A percentile compares a stretch with the other conserved stretches of the same genome.
phyloP scores from a whole-genome alignment of 805 yeast genomes.

The Wickerhamiella australiensis region DNA sequence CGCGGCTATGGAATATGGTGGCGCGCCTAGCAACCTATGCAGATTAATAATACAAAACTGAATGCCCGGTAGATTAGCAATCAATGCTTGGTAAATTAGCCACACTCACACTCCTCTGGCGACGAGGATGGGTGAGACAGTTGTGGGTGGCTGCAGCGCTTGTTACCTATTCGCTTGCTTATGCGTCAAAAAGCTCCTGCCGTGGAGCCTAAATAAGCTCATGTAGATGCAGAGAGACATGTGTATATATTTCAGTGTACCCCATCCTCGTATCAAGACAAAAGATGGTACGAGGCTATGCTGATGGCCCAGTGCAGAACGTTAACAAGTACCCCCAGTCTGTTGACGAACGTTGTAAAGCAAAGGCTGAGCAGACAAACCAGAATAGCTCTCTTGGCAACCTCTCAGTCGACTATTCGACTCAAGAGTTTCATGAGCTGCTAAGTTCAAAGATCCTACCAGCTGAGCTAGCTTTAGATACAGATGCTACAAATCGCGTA shows the following conservation, averaged over 20 bases:
- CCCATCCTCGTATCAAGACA: not conserved
- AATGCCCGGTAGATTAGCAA: too few species aligned
- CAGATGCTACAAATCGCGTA: not conserved
- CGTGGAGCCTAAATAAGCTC: not conserved
- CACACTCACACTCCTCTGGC: too few species aligned
- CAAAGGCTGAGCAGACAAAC: not conserved
- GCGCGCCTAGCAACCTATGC: too few species aligned
- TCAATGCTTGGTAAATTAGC: too few species aligned
- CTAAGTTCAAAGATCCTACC: not conserved
- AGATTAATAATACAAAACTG: too few species aligned
- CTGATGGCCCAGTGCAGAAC: not conserved
- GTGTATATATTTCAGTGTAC: not conserved
- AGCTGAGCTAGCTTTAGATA: not conserved
- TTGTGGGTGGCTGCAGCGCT: not conserved
- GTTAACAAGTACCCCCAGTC: not conserved
- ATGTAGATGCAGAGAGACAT: not conserved
- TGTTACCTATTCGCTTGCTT: not conserved
- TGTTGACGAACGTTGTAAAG: not conserved
- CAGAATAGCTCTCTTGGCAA: too few species aligned
- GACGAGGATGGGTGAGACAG: not conserved
- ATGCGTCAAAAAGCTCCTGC: not conserved
- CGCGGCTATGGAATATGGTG: too few species aligned
- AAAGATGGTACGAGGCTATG: not conserved
- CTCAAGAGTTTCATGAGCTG: not conserved
- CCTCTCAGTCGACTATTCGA: not conserved